Base-by-base conservation (phyloP, 805 yeast species). In the Naumovozyma dairenensis region DNA sequence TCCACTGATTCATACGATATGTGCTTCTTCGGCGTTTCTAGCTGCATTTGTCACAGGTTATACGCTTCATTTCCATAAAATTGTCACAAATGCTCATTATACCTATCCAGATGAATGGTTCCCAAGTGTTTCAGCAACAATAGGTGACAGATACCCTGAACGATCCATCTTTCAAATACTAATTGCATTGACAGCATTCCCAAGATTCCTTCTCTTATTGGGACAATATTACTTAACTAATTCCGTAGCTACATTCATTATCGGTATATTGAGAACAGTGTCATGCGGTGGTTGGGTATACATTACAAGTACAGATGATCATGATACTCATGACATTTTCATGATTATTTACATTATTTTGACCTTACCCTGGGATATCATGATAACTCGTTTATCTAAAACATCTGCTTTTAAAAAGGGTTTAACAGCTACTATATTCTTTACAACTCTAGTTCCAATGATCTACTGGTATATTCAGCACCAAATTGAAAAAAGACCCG, bases 241-340 rank as follows among this genome's bases (percentile, higher is more conserved):
- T 12, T 48, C 55, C 4, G 16, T 42, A 2, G 5, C 37, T 0
- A 37, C 47, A 6, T 29, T 50, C 10, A 30, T 71, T 2, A 51
- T 74, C 4, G 98, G 98, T n/a, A 39, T 82, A 2, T 34, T 82
- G n/a, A 74, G 98, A 59, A 92, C 98, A 0, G 71, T 92, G 36
- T 80, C 95, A 2, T 92, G 97, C 53, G 98, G 98, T 52, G 97
- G 97, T 9, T 92, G 97, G 96, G 94, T 93, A 6, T 92, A 92
- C 54, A 81, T 92, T 42, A 92, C 98, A 2, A 82, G 95, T 5
- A 85, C 96, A 1, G 98, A 92, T 57, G 96, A 92, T 55, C 97
- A 89, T 48, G 95, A 89, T 59, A 77, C 80, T 64, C 98, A 92
- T 56, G 97, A 92, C 53, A 74, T 92, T 28, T 89, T 89, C 55